phyloP scores from a whole-genome alignment of 108 stramenopile species.

The Cylindrotheca fusiformis region DNA sequence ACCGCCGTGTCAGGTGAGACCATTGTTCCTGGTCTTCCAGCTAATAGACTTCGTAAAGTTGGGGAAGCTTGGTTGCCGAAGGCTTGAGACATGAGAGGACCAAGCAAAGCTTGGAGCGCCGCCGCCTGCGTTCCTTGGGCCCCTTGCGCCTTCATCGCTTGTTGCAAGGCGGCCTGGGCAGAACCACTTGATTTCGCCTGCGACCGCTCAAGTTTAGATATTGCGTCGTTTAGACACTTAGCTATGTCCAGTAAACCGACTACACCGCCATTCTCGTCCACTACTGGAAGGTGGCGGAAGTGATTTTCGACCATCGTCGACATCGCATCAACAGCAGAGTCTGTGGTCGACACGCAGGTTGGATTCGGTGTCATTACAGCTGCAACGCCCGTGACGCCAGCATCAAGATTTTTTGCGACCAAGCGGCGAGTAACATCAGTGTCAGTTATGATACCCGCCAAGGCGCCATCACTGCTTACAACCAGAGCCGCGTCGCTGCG shows the following conservation, averaged over 20 bases:
- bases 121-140: slow-evolving; percentile 59
- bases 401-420: slow-evolving; percentile 70
- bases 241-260: slow-evolving; percentile 93
- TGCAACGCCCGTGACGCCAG: slow-evolving; percentile 48
- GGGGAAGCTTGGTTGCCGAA: slow-evolving; percentile 64
- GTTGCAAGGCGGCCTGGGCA: slow-evolving; percentile 64
- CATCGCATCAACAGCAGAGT: slow-evolving; percentile 87
- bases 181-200: slow-evolving; percentile 51
- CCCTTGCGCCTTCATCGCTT: slow-evolving; percentile 53
- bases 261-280: slow-evolving; percentile 76
- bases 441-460: slow-evolving; percentile 86
- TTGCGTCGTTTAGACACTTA: slow-evolving; percentile 94
- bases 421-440: slow-evolving; percentile 75
- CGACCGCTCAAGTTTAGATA: slow-evolving; percentile 80
- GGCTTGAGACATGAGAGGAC: slow-evolving; percentile 65
- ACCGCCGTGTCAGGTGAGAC: slow-evolving; percentile 64
- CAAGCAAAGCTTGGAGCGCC: slow-evolving; percentile 57
- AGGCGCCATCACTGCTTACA: slow-evolving; percentile 46
- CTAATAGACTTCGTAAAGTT: slow-evolving; percentile 64
- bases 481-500: slow-evolving; percentile 65
- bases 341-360: slow-evolving; percentile 73
- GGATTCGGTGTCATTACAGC: slow-evolving; percentile 87
- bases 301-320: slow-evolving; percentile 91
- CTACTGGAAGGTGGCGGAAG: slow-evolving; percentile 91
- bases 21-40: slow-evolving; percentile 64